Evolutionary conservation across 163 green algal species (phyloP), one percentile per base, ranked within the genome.

Genomic region (Chlorella variabilis): DNA sequence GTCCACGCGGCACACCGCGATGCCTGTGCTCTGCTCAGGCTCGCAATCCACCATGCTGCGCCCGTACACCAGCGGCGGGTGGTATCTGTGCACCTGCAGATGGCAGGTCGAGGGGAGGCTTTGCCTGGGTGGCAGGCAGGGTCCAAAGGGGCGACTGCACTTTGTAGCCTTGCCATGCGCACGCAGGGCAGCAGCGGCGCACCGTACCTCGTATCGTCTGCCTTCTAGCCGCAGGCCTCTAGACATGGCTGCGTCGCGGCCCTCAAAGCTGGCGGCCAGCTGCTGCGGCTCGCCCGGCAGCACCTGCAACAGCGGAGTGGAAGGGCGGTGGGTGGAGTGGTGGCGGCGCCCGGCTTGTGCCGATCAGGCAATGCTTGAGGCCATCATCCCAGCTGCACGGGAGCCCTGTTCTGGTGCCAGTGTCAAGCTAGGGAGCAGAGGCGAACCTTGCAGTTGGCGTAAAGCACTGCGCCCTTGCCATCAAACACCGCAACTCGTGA

Each of bases 31-130:
- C 4, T 27, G 23, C 61, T 81, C 76, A 11, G 85, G 67, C 27
- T 79, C 61, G 15, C 58, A 70, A 33, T 77, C 83, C 3, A 41
- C 48, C 61, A 85, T 83, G 33, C 36, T 58, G 23, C 85, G 68
- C 21, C 85, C 85, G 54, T 85, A 89, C 38, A 89, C 39, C 11
- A 89, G 76, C 4, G 85, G 85, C 27, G 85, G 85, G 31, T 89
- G 85, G 38, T 83, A 65, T 6, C 85, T 51, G 63, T 85, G 75
- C 23, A 88, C 71, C 77, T 88, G 62, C 71, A 83, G 2, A 31
- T 69, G 13, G 4, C 11, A 36, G 7, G 3, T 31, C 3, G 13
- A 61, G 42, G 42, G 27, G 1, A 38, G 1, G 25, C 41, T 29
- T 25, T 48, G 42, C 25, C 20, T 41, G 29, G 42, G 27, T 62